Base-by-base conservation (phyloP, 352 stramenopile species). In the Thalassiosira delicatula region DNA sequence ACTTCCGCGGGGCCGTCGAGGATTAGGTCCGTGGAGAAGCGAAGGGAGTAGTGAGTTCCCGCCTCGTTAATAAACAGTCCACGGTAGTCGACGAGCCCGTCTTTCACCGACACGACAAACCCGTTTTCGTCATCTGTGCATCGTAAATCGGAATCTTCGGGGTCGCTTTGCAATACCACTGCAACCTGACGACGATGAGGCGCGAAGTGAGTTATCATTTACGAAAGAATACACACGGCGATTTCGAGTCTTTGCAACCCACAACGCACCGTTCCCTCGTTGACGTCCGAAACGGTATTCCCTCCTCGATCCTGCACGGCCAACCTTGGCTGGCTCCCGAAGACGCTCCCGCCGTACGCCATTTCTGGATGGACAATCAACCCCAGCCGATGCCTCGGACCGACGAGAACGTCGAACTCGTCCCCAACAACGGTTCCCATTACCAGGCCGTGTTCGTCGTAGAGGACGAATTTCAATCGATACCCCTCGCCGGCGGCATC, bases 61-160 rank as follows among this genome's bases (percentile, higher is more conserved):
- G 83, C 83, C 65, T 88, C 79, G 32, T 90, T 88, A 33, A 91
- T 85, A 32, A 78, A 90, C 7, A 91, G 40, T 12, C 71, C 80
- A 14, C 62, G 21, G 68, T 89, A 91, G 37, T 19, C 40, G 19
- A 73, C 79, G 56, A 90, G 42, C 12, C 81, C 81, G 67, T 83
- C 14, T 40, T 70, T 61, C 0, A 87, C 68, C 29, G 66, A 30
- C 33, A 83, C 49, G 11, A 21, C 70, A 27, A 88, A 80, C 33
- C 72, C 72, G 46, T 70, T 40, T 23, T 89, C 53, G 42, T 71
- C 53, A 44, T 71, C 44, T 42, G 5, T 42, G 42, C 68, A 85
- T 67, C 59, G 67, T 23, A 88, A 57, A 54, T 42, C 67, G 17
- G 73, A 76, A 23, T 53, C 56, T 25, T 60, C 57, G 25, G 57